A percentile compares a stretch with the other conserved stretches of the same genome.
Conservation (phyloP, 306 rosid genomes). For the Corylus avellana region DNA sequence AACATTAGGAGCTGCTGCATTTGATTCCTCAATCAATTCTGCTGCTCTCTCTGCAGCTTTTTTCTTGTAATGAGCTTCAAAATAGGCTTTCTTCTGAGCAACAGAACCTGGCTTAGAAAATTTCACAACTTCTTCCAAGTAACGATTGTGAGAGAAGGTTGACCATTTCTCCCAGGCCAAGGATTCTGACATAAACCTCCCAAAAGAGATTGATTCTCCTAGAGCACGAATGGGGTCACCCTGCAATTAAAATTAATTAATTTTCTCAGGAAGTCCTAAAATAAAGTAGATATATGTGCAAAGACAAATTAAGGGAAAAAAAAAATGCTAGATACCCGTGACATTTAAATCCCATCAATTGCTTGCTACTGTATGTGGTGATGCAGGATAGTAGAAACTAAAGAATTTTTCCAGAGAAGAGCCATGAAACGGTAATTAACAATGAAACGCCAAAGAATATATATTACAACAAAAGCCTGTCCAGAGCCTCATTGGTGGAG, state of each 20-base stretch:
- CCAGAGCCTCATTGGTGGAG: not conserved
- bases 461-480: not conserved
- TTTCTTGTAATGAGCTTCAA: constrained; percentile 88
- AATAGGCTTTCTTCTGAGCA: constrained; percentile 85
- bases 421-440: constrained; percentile 7
- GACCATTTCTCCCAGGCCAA: constrained; percentile 93
- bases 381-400: constrained; percentile 15
- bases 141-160: constrained; percentile 72
- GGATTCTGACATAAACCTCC: constrained; percentile 72
- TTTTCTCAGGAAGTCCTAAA: constrained; percentile 11
- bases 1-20: constrained; percentile 21
- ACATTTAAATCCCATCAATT: constrained; percentile 29
- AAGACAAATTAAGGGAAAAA: not conserved
- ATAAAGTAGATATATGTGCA: not conserved
- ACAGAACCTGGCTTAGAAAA: constrained; percentile 89
- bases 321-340: constrained; percentile 27
- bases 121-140: constrained; percentile 80
- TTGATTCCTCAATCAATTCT: constrained; percentile 46
- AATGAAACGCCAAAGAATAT: not conserved
- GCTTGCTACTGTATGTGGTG: constrained; percentile 29
- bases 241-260: constrained; percentile 38
- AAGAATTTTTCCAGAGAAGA: constrained; percentile 10
- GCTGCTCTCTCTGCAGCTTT: constrained; percentile 76
- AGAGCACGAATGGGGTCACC: constrained; percentile 49
- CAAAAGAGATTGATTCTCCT: constrained; percentile 85